Conservation (phyloP, 2,329 filamentous ascomycete species). For the Exophiala phaeomuriformis region DNA sequence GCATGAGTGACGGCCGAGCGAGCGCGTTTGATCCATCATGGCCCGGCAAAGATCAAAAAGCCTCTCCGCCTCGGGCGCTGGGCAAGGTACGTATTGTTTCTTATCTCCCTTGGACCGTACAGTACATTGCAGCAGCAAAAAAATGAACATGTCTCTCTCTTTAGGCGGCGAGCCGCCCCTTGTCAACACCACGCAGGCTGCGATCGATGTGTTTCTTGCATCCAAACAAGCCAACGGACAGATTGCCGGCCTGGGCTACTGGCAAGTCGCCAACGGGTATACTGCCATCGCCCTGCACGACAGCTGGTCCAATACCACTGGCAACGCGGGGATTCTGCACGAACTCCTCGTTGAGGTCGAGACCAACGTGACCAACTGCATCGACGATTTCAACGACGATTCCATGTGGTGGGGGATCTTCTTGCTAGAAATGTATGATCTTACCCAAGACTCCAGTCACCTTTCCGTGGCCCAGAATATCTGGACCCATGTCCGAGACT, state of each 20-base stretch:
- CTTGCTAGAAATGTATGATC: conserved; percentile 14
- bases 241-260: conserved; percentile 19
- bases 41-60: neutral
- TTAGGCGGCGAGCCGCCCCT: neutral
- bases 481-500: conserved; percentile 15
- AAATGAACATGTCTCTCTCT: conserved; percentile 6
- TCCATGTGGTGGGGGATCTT: conserved; percentile 23
- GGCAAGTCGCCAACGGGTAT: conserved; percentile 23
- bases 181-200: conserved; percentile 11
- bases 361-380: conserved; percentile 9
- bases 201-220: conserved; percentile 18
- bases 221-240: conserved; percentile 16
- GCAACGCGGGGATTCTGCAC: conserved; percentile 7
- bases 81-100: neutral
- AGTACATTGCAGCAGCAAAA: neutral
- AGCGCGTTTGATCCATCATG: neutral
- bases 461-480: conserved; percentile 8
- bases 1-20: neutral
- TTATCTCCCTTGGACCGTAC: neutral
- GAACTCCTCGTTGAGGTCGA: conserved; percentile 13
- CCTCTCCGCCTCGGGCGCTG: neutral
- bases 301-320: conserved; percentile 13
- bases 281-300: conserved; percentile 22
- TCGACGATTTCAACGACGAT: conserved; percentile 23
- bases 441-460: conserved; percentile 5